Evolutionary conservation across 176 grass and related monocot genomes (phyloP).

Genomic region (Aegilops umbellulata): DNA sequence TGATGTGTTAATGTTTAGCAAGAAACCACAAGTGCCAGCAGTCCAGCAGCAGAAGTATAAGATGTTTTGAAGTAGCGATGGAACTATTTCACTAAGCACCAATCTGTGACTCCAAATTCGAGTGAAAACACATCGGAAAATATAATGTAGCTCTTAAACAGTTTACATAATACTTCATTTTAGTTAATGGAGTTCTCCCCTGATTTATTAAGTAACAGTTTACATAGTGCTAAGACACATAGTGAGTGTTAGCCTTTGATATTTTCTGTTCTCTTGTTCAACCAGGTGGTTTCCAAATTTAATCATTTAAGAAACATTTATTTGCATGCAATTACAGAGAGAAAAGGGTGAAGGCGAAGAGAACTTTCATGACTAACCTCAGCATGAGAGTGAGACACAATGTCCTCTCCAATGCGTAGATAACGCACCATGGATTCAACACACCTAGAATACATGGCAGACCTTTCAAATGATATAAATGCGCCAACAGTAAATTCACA

Average conservation of each 20-base stretch:
- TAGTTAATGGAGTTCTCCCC: neutral
- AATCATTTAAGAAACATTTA: neutral
- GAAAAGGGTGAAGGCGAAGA: neutral
- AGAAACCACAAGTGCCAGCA: neutral
- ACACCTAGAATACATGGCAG: neutral
- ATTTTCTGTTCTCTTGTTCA: neutral
- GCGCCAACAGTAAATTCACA: neutral
- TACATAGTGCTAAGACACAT: neutral
- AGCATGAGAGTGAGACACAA: neutral
- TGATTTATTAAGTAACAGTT: neutral
- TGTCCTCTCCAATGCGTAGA: neutral
- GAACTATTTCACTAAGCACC: neutral
- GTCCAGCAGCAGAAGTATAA: neutral
- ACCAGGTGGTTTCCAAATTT: neutral
- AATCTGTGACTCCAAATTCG: neutral
- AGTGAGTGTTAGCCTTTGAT: neutral
- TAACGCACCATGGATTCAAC: neutral
- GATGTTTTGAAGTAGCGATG: neutral
- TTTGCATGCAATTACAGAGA: neutral
- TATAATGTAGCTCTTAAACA: neutral
- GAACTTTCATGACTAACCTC: neutral
- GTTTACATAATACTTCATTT: neutral
- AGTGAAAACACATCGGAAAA: neutral
- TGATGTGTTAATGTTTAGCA: slow-evolving; percentile 5
- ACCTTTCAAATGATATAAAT: slow-evolving; percentile 17